Percentiles rank a stretch among this genome's conserved stretches.
These are phyloP conservation scores for Colletotrichum agaves DNA, from an alignment of 2,329 filamentous ascomycete genomes.

Conservation along the genomic window DNA sequence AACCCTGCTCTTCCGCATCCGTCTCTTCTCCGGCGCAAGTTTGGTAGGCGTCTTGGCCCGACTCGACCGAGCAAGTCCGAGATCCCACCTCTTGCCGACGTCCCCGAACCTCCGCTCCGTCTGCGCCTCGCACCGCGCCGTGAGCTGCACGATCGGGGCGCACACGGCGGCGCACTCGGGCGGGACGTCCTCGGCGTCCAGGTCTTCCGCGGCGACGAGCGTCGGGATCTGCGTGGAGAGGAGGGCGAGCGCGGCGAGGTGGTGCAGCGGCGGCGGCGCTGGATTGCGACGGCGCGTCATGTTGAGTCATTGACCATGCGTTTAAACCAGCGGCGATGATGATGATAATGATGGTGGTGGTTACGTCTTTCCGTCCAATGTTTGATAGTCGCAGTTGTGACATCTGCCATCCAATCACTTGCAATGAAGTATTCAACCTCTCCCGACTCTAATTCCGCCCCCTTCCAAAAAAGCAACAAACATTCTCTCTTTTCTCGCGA, in stretches of 20 bases:
- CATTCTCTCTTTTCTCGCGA: neutral
- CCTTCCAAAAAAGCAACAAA: neutral
- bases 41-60: too few relatives aligned
- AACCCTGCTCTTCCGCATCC: neutral
- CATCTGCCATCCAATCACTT: slow-evolving; percentile 13
- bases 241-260: slow-evolving; percentile 3
- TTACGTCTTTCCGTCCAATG: neutral
- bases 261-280: neutral
- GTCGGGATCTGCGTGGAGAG: neutral
- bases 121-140: slow-evolving; percentile 21
- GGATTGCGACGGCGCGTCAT: slow-evolving; percentile 15
- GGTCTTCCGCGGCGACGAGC: slow-evolving; percentile 19
- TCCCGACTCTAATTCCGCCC: slow-evolving; percentile 1
- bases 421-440: neutral
- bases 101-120: slow-evolving; percentile 11
- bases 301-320: neutral
- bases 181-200: slow-evolving; percentile 31
- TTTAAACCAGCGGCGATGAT: neutral
- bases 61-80: neutral
- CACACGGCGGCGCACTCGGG: slow-evolving; percentile 19
- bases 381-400: neutral
- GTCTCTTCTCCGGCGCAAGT: too few relatives aligned
- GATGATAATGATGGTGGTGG: neutral
- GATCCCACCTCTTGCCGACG: neutral
- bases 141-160: slow-evolving; percentile 23